Base-by-base conservation (phyloP, 1,284 basidiomycete genomes). In the Irpex sp. region DNA sequence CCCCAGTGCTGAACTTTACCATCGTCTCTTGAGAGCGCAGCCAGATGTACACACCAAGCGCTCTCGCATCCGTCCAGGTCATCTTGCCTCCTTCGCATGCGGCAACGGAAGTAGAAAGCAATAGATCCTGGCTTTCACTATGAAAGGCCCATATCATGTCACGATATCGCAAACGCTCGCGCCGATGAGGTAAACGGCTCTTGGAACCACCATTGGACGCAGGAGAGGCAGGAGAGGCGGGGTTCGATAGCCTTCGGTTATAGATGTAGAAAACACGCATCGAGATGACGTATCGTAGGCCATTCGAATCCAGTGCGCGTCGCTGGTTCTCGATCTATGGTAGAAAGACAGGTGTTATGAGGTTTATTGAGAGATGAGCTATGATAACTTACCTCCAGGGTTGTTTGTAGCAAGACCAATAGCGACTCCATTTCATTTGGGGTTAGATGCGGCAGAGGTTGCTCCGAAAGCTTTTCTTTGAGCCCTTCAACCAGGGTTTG, bases 121-220 rank as follows among this genome's bases (percentile, higher is more conserved):
- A 75, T 45, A 96, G 74, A 21, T 91, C 92, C 69, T 98, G 94
- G 67, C 87, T 92, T 72, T 96, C 91, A 71, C 94, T 97, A 69
- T 96, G 91, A 68, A 90, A 94, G 0, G 95, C 96, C 94, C 95
- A 98, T 8, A 96, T 82, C 76, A 96, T 93, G 72, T 98, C 96
- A 45, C 94, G 86, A 72, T 92, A 96, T 19, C 92, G 86, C 57
- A 96, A 79, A 14, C 92, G 86, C 64, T 87, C 83, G 67, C 91
- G 78, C 61, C 82, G 79, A 39, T 80, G 80, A 35, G 52, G 52
- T 37, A 80, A 78, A 63, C 76, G 75, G 49, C 76, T 76, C 10
- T 77, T 75, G 9, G 76, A n/a, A 45, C 39, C n/a, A 45, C 39
- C 39, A 45, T 45, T 69, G 0, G 36, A 42, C 9, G 75, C 76